Evolutionary conservation across 805 yeast species (phyloP), one percentile per base, ranked within the genome.

Genomic region (Candida ovalis): DNA sequence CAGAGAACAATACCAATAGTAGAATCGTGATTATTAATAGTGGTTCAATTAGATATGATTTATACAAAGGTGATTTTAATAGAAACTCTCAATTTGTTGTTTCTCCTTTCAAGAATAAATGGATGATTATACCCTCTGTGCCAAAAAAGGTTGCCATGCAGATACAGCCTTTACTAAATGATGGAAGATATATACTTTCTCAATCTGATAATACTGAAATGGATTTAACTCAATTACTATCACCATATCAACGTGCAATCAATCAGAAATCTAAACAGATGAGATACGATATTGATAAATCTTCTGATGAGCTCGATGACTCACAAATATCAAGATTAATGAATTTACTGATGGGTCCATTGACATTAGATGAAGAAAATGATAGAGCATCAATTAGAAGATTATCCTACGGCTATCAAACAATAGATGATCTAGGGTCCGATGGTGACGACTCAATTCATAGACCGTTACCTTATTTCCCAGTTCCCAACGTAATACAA

Each of bases 381-480:
- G 7, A 7, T 6, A n/a, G 40, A 17, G 18, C 27, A 17, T 12
- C 19, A 15, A 18, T 33, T 38, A 50, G 46, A 46, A 54, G 50
- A 5, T 50, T 57, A 25, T 56, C 81, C 1, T 80, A 78, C 51
- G 99, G 99, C 0, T 87, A 86, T 57, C 82, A 81, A 0, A 92
- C 99, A 0, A 58, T 67, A 41, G 99, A 94, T 62, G 98, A 92
- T 59, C 74, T 76, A 56, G 99, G 97, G 0, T 67, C 72, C 53
- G 81, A 82, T 52, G 99, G 99, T 21, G 99, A 94, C 62, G 98
- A 87, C 71, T 75, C 89, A 35, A 57, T 81, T 48, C 91, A 86
- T 68, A 71, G 68, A 49, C 76, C 87, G 1, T 76, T 85, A 42
- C 70, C 71, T 0, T 70, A 75, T 48, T 84, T 76, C 63, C 77